Evolutionary conservation across 2,329 filamentous ascomycete genomes (phyloP), one percentile per base, ranked within the genome.

Genomic region (Xylariales sp.): DNA sequence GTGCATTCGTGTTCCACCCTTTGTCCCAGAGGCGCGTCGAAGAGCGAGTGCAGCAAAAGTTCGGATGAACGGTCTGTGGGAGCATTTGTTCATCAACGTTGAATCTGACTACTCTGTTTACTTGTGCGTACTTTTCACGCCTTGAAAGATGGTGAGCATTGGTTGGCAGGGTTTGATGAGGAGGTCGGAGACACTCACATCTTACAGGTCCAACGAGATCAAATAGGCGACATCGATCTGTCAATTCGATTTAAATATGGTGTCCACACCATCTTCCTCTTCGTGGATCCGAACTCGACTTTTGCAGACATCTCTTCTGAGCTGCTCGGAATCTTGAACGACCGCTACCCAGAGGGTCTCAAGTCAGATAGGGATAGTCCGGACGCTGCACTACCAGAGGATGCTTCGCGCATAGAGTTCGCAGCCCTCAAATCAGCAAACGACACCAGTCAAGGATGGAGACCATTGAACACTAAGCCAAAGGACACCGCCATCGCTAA

Each of bases 161-260:
- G 21, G 15, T n/a, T n/a, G 21, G 15, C 10, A 14, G 20, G 14
- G 7, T 36, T 14, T 14, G 16, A 10, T 4, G 9, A 20, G 9
- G 11, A 3, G 22, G 8, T 29, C 6, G 10, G 14, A 10, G 18
- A 31, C 29, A 25, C 38, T 39, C 36, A 22, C 8, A 18, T 5
- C 6, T n/a, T 27, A 20, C 36, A 39, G 36, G 36, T 39, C 12
- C 36, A n/a, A 5, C 15, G 36, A 31, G 27, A 49, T 16, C 29
- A 51, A 14, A 40, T 56, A 14, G 38, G 38, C 8, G 57, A 58
- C 38, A 48, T 50, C 15, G 52, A 59, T 44, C n/a, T 59, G 46
- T 86, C 84, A 8, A 66, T 90, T 42, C 75, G 82, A 45, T 80
- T 90, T 65, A 88, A 88, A 61, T 75, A 85, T 58, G 80, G 84